A percentile compares a stretch with the other conserved stretches of the same genome.
phyloP scores from a whole-genome alignment of 768 basidiomycete genomes.

The Dentipellis sp. region DNA sequence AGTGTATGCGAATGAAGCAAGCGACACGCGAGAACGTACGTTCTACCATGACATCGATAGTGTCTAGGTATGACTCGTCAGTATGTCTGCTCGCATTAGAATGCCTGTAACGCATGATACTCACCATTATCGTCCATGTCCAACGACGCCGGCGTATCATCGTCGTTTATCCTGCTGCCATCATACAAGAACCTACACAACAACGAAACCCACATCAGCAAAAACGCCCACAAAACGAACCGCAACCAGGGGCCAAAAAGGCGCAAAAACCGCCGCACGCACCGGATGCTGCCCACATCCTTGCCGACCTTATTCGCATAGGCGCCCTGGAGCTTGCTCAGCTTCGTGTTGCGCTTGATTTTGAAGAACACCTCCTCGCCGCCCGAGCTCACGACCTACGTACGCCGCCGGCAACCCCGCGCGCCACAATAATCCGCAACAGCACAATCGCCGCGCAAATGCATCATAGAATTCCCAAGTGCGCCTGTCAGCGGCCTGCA shows the following conservation, averaged over 20 bases:
- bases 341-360: slow-evolving; percentile 88
- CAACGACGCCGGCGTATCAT: slow-evolving; percentile 76
- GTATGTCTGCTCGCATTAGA: neutral
- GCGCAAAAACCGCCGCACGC: slow-evolving; percentile 21
- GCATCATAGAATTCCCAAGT: no score
- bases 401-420: neutral
- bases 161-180: slow-evolving; percentile 75
- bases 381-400: slow-evolving; percentile 60
- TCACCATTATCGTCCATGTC: slow-evolving; percentile 87
- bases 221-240: neutral
- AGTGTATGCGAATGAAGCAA: neutral
- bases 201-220: neutral
- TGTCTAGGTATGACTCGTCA: slow-evolving; percentile 38
- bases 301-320: slow-evolving; percentile 92
- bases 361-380: slow-evolving; percentile 96
- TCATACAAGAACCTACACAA: slow-evolving; percentile 82
- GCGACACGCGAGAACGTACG: slow-evolving; percentile 41
- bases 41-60: slow-evolving; percentile 96
- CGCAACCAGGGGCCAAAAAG: neutral
- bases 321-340: slow-evolving; percentile 87
- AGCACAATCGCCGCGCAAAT: no score
- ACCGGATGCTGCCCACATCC: slow-evolving; percentile 84
- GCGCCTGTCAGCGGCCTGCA: neutral
- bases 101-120: slow-evolving; percentile 14
- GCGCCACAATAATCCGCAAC: no score